Evolutionary conservation across 768 basidiomycete species (phyloP).

Genomic region (Suillus americanus): DNA sequence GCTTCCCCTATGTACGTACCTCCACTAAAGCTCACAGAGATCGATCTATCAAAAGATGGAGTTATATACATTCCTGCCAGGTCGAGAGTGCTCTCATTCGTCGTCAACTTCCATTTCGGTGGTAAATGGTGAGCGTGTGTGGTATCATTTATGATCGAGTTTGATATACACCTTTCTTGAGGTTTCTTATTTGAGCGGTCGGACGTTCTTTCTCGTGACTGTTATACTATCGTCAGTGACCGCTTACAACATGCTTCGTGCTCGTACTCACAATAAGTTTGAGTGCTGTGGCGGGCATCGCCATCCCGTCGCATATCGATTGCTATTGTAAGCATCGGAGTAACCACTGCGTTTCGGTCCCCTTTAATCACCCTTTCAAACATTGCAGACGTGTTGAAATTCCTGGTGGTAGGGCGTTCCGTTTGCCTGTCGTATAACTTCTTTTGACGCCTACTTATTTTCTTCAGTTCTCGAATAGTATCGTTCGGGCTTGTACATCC

Average conservation of each 20-base stretch:
- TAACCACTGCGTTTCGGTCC: background rate
- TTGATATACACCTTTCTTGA: constrained; percentile 2
- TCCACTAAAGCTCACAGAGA: background rate
- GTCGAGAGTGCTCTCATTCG: constrained; percentile 24
- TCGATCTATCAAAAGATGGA: constrained; percentile 18
- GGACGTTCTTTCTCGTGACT: constrained; percentile 14
- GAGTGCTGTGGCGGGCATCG: background rate
- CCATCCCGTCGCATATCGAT: background rate
- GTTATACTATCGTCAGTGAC: constrained; percentile 19
- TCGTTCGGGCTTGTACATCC: constrained; percentile 19
- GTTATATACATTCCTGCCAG: constrained; percentile 17
- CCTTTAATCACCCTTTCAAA: background rate
- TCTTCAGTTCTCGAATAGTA: constrained; percentile 14
- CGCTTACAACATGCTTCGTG: background rate
- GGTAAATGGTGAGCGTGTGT: constrained; percentile 21
- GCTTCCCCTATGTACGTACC: background rate
- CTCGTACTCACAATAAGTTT: constrained; percentile 5
- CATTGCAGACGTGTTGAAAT: constrained; percentile 7
- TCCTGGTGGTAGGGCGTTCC: constrained; percentile 13
- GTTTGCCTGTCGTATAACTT: background rate
- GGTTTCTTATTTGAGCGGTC: constrained; percentile 27
- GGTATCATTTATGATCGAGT: background rate
- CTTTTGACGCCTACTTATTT: background rate
- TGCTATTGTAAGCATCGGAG: constrained; percentile 20
- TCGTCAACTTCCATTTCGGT: constrained; percentile 22